phyloP scores from a whole-genome alignment of 345 rosid genomes.

The Lepidium africanum region DNA sequence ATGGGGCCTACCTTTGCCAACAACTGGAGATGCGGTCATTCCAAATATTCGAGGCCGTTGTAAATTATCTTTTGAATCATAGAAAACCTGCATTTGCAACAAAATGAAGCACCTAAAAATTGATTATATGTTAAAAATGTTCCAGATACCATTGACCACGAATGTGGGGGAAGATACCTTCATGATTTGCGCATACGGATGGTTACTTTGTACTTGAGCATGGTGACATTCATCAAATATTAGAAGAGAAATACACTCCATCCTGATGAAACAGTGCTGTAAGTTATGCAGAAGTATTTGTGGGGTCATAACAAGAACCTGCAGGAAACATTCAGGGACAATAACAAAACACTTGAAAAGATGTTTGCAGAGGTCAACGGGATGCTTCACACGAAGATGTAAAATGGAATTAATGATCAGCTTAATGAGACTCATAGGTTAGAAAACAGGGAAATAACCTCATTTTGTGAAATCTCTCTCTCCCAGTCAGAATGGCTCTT shows the following conservation, averaged over 20 bases:
- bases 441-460: constrained; percentile 40
- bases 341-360: constrained; percentile 5
- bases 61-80: constrained; percentile 33
- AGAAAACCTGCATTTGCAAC: constrained; percentile 52
- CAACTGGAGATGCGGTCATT: constrained; percentile 98
- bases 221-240: constrained; percentile 96
- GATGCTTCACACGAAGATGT: neutral
- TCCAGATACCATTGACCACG: constrained; percentile 6
- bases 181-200: constrained; percentile 93
- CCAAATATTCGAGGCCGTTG: constrained; percentile 85
- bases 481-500: constrained; percentile 60
- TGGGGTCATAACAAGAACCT: constrained; percentile 98
- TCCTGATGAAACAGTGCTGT: constrained; percentile 82
- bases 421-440: neutral
- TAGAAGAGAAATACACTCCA: constrained; percentile 82
- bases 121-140: constrained; percentile 6
- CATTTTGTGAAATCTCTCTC: constrained; percentile 56
- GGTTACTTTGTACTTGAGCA: constrained; percentile 73
- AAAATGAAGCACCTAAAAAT: constrained; percentile 17
- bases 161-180: constrained; percentile 44
- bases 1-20: constrained; percentile 65
- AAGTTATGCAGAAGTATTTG: constrained; percentile 58
- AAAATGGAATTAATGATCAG: neutral
- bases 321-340: constrained; percentile 15
- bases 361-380: constrained; percentile 10